Conservation (phyloP, 2,329 filamentous ascomycete genomes). For the Metarhizium robertsii region DNA sequence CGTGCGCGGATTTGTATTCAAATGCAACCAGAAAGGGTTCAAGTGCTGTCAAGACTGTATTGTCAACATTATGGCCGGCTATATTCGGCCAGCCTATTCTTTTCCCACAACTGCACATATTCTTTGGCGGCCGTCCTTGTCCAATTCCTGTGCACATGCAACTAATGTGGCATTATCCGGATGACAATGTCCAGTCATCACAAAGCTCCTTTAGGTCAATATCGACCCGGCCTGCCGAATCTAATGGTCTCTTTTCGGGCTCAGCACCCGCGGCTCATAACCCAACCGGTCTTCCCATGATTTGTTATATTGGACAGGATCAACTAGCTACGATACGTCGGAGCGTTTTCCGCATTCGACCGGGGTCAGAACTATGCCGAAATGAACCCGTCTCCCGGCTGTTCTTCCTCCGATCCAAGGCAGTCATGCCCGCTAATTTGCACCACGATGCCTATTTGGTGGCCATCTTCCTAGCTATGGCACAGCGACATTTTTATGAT, state of each 20-base stretch:
- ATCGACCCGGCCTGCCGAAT: conserved; percentile 25
- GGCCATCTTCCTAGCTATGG: conserved; percentile 45
- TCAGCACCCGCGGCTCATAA: conserved; percentile 11
- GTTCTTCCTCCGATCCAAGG: conserved; percentile 36
- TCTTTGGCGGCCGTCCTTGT: conserved; percentile 38
- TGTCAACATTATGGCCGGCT: conserved; percentile 35
- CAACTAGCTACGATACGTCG: conserved; percentile 36
- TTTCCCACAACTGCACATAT: conserved; percentile 35
- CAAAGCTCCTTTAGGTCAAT: conserved; percentile 26
- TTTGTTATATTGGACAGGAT: conserved; percentile 37
- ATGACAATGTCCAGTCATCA: conserved; percentile 13
- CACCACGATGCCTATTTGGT: conserved; percentile 45
- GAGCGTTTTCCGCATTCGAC: conserved; percentile 36
- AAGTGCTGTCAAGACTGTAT: conserved; percentile 22
- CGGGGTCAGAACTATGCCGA: conserved; percentile 25
- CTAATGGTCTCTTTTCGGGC: conserved; percentile 13
- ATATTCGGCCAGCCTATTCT: conserved; percentile 20
- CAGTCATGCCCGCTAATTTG: conserved; percentile 34
- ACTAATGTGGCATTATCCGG: conserved; percentile 37
- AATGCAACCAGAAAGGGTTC: no score
- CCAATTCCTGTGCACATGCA: conserved; percentile 36
- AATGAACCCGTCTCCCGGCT: conserved; percentile 41
- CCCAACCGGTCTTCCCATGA: conserved; percentile 22
- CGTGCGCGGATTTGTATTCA: conserved; percentile 12
- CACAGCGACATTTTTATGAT: conserved; percentile 43